Evolutionary conservation across 768 basidiomycete species (phyloP).

Genomic region (Mycena latifolia): DNA sequence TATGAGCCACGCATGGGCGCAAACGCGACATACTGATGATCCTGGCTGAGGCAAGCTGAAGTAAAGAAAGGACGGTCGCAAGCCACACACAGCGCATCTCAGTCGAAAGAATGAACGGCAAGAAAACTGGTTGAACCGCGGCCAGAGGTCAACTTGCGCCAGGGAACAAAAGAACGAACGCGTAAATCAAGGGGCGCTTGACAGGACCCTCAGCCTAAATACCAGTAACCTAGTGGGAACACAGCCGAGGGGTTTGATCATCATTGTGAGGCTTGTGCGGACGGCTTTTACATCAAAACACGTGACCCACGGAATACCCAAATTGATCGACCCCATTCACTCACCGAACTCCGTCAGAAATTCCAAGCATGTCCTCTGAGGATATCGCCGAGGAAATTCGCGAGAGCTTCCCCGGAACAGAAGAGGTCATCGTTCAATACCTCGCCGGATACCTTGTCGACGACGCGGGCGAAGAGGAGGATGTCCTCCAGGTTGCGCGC

Average conservation of each 20-base stretch:
- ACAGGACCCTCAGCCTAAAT: not conserved
- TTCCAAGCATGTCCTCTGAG: slow-evolving; percentile 68
- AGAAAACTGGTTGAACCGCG: slow-evolving; percentile 13
- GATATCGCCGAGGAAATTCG: slow-evolving; percentile 88
- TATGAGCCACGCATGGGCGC: too few species aligned
- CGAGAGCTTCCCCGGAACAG: slow-evolving; percentile 75
- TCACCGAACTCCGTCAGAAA: not conserved
- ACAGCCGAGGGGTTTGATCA: not conserved
- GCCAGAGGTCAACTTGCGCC: slow-evolving; percentile 19
- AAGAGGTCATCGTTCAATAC: slow-evolving; percentile 89
- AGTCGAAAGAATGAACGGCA: slow-evolving; percentile 17
- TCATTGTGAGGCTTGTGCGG: too few species aligned
- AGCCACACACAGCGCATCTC: slow-evolving; percentile 32
- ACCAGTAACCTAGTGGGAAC: slow-evolving; percentile 11
- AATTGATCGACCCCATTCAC: not conserved
- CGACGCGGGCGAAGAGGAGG: slow-evolving; percentile 90
- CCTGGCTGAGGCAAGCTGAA: slow-evolving; percentile 11
- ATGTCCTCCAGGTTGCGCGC: slow-evolving; percentile 82
- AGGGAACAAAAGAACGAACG: not conserved
- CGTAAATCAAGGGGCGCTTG: slow-evolving; percentile 9
- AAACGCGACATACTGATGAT: slow-evolving; percentile 19
- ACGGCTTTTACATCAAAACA: too few species aligned
- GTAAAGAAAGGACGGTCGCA: slow-evolving; percentile 15
- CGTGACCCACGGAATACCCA: not conserved
- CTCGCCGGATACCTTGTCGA: slow-evolving; percentile 90